Percentiles rank a stretch among this genome's conserved stretches.
These are phyloP conservation scores for Rubus parviflorus DNA, from an alignment of 306 rosid genomes.

Conservation along the genomic window DNA sequence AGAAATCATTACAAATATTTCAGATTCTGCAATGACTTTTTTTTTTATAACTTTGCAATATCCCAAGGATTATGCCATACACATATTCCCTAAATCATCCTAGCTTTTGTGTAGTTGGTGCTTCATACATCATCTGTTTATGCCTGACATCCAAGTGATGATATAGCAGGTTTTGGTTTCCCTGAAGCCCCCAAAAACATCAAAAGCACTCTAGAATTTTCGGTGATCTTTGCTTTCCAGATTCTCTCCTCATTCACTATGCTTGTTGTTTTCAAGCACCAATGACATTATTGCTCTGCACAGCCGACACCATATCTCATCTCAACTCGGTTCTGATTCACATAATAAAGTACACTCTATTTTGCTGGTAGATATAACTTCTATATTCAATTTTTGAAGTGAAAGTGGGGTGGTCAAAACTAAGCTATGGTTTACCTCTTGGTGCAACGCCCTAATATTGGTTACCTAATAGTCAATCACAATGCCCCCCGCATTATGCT, in stretches of 20 bases:
- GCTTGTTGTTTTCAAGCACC: neutral
- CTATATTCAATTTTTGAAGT: neutral
- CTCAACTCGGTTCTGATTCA: neutral
- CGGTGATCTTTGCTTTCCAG: slow-evolving; percentile 10
- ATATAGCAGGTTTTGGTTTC: neutral
- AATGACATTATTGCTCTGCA: slow-evolving; percentile 1
- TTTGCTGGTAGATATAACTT: neutral
- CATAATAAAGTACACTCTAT: neutral
- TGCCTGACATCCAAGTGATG: neutral
- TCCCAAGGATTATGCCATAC: neutral
- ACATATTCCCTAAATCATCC: neutral
- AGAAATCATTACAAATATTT: neutral
- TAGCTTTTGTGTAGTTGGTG: neutral
- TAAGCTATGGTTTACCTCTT: neutral
- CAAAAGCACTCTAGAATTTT: too few species aligned
- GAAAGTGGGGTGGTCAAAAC: neutral
- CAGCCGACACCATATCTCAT: neutral
- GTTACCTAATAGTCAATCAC: slow-evolving; percentile 3
- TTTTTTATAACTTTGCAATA: too few species aligned
- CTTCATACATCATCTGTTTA: neutral
- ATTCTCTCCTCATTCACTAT: neutral
- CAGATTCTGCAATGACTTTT: neutral
- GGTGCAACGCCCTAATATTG: neutral
- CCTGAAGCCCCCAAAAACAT: slow-evolving; percentile 4
- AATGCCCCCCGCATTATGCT: too few species aligned